Percentiles rank a stretch among this genome's conserved stretches.
These are phyloP conservation scores for Yamadazyma sp. DNA, from an alignment of 1,139 yeast genomes.

Conservation along the genomic window DNA sequence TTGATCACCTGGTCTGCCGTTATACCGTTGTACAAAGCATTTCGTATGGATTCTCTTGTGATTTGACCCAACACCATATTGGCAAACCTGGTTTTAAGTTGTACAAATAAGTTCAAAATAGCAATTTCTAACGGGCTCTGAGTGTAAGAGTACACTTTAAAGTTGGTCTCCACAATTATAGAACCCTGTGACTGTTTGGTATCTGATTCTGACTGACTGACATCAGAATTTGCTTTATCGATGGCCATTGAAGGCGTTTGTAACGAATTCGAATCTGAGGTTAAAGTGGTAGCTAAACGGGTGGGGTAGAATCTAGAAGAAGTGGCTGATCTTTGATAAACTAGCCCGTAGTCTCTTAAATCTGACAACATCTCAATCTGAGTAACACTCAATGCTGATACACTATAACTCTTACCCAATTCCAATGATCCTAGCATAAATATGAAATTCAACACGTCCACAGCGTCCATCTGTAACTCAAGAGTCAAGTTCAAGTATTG, in stretches of 20 bases:
- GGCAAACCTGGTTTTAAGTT: conserved; percentile 77
- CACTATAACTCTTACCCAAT: conserved; percentile 81
- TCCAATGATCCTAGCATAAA: conserved; percentile 92
- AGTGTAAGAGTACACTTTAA: conserved; percentile 90
- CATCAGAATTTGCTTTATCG: conserved; percentile 21
- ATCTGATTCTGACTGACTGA: conserved; percentile 15
- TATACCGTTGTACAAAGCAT: conserved; percentile 84
- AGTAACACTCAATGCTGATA: conserved; percentile 70
- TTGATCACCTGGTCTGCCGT: conserved; percentile 93
- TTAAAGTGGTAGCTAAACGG: conserved; percentile 82
- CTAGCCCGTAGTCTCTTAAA: conserved; percentile 86
- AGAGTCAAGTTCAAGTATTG: conserved; percentile 88
- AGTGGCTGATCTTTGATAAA: conserved; percentile 68
- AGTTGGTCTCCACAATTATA: conserved; percentile 88
- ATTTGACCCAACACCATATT: conserved; percentile 93
- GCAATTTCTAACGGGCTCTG: conserved; percentile 96
- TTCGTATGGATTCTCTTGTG: conserved; percentile 86
- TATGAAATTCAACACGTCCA: conserved; percentile 89
- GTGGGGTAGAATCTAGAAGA: conserved; percentile 84
- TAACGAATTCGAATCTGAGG: conserved; percentile 75
- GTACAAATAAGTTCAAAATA: conserved; percentile 82
- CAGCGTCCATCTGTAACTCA: conserved; percentile 88
- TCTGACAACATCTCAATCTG: conserved; percentile 88
- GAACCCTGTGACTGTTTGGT: conserved; percentile 52
- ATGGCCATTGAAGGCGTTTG: conserved; percentile 67